phyloP scores from a whole-genome alignment of 1,284 basidiomycete species.

The Fistulinella staudtii region DNA sequence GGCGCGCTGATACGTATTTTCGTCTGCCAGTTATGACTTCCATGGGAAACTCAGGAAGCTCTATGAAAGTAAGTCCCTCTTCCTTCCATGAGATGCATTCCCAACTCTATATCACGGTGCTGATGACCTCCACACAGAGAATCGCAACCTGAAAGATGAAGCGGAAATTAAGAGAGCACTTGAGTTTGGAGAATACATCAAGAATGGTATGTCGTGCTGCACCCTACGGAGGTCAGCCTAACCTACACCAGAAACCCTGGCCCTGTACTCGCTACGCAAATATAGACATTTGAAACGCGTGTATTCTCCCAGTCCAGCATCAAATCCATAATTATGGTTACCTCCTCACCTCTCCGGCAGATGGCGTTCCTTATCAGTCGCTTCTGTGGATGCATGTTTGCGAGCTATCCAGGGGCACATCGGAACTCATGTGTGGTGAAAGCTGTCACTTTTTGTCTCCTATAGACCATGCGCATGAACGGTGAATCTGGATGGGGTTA shows the following conservation, averaged over 20 bases:
- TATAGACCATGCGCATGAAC: neutral
- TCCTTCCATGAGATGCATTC: no score
- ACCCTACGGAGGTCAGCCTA: neutral
- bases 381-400: no score
- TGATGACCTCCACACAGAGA: conserved; percentile 47
- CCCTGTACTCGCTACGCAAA: conserved; percentile 82
- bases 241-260: conserved; percentile 67
- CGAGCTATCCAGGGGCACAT: no score
- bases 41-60: conserved; percentile 63
- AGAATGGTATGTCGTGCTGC: conserved; percentile 60
- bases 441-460: neutral
- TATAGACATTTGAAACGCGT: conserved; percentile 78
- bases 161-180: conserved; percentile 77
- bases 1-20: conserved; percentile 7
- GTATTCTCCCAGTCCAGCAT: conserved; percentile 46
- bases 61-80: conserved; percentile 56
- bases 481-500: neutral
- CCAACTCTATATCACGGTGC: neutral
- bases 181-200: conserved; percentile 81
- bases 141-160: conserved; percentile 63
- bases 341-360: neutral
- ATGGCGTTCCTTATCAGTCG: no score
- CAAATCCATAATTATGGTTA: conserved; percentile 7
- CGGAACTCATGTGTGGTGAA: no score
- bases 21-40: conserved; percentile 65